Conservation (phyloP, 1,284 basidiomycete species). For the Ustilago curta region DNA sequence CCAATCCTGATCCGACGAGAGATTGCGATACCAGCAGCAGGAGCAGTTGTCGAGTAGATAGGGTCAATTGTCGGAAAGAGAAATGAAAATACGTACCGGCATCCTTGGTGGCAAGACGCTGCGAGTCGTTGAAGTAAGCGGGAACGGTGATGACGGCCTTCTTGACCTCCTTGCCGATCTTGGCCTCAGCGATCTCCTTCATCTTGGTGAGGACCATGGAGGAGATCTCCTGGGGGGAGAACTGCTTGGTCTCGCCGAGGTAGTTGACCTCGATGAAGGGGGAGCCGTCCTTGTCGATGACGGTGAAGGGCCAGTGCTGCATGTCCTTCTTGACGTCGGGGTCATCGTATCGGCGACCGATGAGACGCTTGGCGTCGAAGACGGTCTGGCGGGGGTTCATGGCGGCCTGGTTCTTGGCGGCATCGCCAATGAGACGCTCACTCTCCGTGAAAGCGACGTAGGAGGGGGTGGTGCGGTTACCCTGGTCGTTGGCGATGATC, state of each 20-base stretch:
- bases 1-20: not conserved
- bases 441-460: constrained; percentile 98
- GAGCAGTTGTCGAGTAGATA: not conserved
- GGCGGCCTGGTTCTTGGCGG: constrained; percentile 77
- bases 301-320: constrained; percentile 80
- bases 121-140: constrained; percentile 79
- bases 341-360: constrained; percentile 91
- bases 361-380: constrained; percentile 78
- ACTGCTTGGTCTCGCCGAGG: constrained; percentile 75
- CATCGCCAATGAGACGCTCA: constrained; percentile 98
- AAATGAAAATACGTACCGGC: constrained; percentile 63
- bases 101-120: constrained; percentile 76
- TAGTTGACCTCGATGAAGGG: constrained; percentile 75
- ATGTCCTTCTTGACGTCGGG: constrained; percentile 76
- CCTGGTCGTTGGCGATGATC: constrained; percentile 74
- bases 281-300: constrained; percentile 75
- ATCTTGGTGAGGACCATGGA: constrained; percentile 99
- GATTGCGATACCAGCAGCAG: constrained; percentile 1
- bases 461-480: constrained; percentile 98
- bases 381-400: constrained; percentile 89
- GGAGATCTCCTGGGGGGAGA: constrained; percentile 82
- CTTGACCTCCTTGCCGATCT: constrained; percentile 76
- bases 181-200: constrained; percentile 83
- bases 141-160: constrained; percentile 79
- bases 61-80: not conserved